Evolutionary conservation across 768 basidiomycete species (phyloP).

Genomic region (Lentinula guzmanii): DNA sequence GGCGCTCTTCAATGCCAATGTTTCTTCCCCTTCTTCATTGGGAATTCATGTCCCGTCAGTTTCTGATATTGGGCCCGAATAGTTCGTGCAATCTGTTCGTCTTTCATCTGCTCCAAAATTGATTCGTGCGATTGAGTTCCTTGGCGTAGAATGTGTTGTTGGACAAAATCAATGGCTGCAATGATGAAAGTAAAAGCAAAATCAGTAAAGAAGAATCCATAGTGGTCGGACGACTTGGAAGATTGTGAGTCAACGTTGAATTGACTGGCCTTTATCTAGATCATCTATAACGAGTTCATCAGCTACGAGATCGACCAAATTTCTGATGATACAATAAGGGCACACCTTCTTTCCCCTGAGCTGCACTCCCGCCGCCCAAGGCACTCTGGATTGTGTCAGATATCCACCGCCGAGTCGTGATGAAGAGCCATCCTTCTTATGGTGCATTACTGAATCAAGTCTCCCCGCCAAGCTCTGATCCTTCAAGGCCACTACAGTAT

Average conservation of each 20-base stretch:
- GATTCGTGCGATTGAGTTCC: conserved; percentile 32
- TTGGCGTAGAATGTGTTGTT: conserved; percentile 31
- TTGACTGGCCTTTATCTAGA: conserved; percentile 26
- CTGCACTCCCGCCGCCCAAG: conserved; percentile 17
- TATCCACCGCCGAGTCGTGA: conserved; percentile 6
- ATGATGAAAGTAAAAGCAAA: background rate
- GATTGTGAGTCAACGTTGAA: no score
- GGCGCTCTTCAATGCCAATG: background rate
- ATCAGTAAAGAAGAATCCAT: no score
- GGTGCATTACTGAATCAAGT: background rate
- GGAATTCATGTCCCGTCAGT: conserved; percentile 26
- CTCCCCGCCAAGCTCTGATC: background rate
- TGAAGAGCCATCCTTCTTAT: background rate
- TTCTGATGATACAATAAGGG: no score
- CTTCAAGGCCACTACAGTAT: background rate
- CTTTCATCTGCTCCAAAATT: conserved; percentile 33
- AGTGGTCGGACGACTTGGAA: background rate
- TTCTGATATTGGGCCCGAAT: conserved; percentile 24
- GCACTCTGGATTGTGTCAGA: conserved; percentile 13
- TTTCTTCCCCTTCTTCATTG: conserved; percentile 9
- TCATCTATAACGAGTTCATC: conserved; percentile 9
- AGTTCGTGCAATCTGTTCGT: conserved; percentile 29
- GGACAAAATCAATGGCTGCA: conserved; percentile 34
- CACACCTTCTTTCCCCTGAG: conserved; percentile 19
- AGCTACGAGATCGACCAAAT: no score